Evolutionary conservation across 805 yeast species (phyloP).

Genomic region (Lipomyces yamadae): DNA sequence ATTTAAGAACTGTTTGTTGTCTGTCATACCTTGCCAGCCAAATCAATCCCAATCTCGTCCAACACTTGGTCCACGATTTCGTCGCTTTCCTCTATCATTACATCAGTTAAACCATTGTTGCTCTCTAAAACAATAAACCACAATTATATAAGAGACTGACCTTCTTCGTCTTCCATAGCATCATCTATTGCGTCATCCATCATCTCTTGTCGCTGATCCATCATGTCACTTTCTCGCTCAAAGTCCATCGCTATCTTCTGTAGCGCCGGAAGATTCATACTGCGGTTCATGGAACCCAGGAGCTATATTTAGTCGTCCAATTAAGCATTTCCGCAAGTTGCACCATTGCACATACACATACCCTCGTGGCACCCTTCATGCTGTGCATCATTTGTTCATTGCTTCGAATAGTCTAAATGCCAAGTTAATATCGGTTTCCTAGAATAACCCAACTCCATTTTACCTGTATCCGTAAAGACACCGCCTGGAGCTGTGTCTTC

Average conservation of each 20-base stretch:
- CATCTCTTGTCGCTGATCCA: constrained; percentile 98
- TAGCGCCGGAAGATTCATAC: constrained; percentile 87
- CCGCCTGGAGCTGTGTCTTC: constrained; percentile 95
- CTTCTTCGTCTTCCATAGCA: constrained; percentile 87
- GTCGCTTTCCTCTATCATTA: constrained; percentile 34
- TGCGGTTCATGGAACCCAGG: constrained; percentile 81
- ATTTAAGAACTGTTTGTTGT: background rate
- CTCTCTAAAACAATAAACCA: background rate
- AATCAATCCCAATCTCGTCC: constrained; percentile 92
- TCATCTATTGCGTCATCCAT: constrained; percentile 98
- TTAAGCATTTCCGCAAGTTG: background rate
- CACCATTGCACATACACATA: constrained; percentile 41
- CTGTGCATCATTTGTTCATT: constrained; percentile 93
- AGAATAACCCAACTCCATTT: background rate
- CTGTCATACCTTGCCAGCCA: constrained; percentile 51
- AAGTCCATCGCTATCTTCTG: constrained; percentile 92
- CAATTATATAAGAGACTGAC: constrained; percentile 6
- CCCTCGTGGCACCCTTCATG: constrained; percentile 88
- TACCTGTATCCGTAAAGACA: constrained; percentile 63
- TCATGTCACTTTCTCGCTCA: constrained; percentile 87
- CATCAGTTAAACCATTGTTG: background rate
- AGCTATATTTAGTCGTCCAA: background rate
- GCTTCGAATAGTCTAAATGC: constrained; percentile 69
- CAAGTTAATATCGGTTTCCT: background rate
- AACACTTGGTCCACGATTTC: constrained; percentile 72